phyloP scores from a whole-genome alignment of 352 stramenopile genomes.

The Aphanomyces invadans region DNA sequence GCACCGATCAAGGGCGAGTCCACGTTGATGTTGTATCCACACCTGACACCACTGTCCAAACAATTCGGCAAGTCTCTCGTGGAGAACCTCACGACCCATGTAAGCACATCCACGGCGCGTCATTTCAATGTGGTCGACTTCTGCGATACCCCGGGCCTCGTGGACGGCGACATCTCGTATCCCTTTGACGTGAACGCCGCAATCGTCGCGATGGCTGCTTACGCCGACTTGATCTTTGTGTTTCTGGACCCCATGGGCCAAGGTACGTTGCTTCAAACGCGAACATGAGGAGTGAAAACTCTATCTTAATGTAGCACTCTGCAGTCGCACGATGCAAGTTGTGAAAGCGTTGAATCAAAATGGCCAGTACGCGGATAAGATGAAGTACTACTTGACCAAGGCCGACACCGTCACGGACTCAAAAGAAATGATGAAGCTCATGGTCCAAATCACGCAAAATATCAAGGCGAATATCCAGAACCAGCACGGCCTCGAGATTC shows the following conservation, averaged over 20 bases:
- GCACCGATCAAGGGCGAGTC: constrained; percentile 58
- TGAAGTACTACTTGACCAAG: constrained; percentile 62
- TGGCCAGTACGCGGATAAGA: constrained; percentile 40
- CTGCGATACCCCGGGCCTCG: constrained; percentile 61
- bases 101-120: constrained; percentile 45
- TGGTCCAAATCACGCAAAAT: constrained; percentile 59
- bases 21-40: constrained; percentile 49
- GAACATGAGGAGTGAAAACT: too few species aligned
- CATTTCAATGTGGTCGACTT: constrained; percentile 61
- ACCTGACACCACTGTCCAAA: constrained; percentile 42
- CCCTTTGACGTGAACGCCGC: constrained; percentile 59
- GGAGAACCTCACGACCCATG: constrained; percentile 51
- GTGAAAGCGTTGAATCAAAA: constrained; percentile 48
- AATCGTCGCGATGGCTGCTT: constrained; percentile 45
- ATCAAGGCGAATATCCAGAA: constrained; percentile 63
- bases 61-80: constrained; percentile 52
- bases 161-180: constrained; percentile 61
- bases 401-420: constrained; percentile 50
- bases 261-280: too few species aligned
- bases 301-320: constrained; percentile 31
- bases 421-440: constrained; percentile 61
- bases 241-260: constrained; percentile 61
- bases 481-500: constrained; percentile 53
- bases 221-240: constrained; percentile 55
- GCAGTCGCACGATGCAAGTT: constrained; percentile 63